phyloP scores from a whole-genome alignment of 257 asterid species.

The Capsicum pubescens region DNA sequence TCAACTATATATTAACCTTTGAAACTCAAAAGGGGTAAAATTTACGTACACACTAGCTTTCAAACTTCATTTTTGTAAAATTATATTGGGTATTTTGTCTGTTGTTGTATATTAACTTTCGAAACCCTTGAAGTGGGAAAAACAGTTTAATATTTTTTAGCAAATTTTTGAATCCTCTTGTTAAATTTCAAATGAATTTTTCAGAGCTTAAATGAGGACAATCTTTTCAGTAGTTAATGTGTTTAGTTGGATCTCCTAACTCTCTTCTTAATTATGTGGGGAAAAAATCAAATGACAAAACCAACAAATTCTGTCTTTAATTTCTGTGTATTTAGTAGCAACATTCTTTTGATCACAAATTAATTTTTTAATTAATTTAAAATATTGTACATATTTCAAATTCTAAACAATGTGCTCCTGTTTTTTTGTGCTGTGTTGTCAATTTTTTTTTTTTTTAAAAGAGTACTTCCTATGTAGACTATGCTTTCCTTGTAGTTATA shows the following conservation, averaged over 20 bases:
- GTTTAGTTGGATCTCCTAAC: neutral
- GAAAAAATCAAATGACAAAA: neutral
- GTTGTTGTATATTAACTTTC: too few relatives aligned
- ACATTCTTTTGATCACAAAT: neutral
- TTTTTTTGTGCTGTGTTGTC: neutral
- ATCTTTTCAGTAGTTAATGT: neutral
- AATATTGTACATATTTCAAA: neutral
- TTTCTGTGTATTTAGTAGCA: neutral
- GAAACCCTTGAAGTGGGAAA: too few relatives aligned
- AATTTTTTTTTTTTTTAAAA: neutral
- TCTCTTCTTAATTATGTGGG: neutral
- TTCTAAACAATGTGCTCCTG: neutral
- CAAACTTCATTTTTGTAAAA: too few relatives aligned
- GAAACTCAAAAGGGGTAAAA: too few relatives aligned
- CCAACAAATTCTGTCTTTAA: too few relatives aligned
- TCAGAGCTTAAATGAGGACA: too few relatives aligned
- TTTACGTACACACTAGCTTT: too few relatives aligned
- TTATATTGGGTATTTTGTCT: too few relatives aligned
- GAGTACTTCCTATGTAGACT: neutral
- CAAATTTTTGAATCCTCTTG: neutral
- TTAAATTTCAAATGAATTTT: too few relatives aligned
- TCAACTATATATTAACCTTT: too few relatives aligned
- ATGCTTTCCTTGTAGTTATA: neutral
- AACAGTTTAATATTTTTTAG: too few relatives aligned
- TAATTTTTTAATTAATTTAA: neutral